phyloP scores from a whole-genome alignment of 768 basidiomycete species.

The Vararia minispora region DNA sequence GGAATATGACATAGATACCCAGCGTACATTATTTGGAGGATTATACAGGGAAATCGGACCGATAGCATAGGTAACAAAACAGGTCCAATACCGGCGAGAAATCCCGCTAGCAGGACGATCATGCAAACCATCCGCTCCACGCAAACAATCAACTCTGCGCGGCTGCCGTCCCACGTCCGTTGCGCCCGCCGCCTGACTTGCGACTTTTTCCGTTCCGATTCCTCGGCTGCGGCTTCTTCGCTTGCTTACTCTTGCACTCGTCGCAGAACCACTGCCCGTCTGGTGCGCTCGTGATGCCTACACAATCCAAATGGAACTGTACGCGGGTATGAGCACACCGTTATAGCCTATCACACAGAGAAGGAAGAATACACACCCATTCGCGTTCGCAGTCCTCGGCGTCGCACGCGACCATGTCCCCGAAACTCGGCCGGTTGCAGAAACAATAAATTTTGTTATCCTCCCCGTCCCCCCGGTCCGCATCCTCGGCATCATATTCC shows the following conservation, averaged over 20 bases:
- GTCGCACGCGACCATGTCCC: conserved; percentile 95
- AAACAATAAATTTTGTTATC: conserved; percentile 67
- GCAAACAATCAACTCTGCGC: too few relatives aligned
- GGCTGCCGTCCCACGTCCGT: too few relatives aligned
- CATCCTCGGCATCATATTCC: conserved; percentile 32
- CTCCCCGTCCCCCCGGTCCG: conserved; percentile 45
- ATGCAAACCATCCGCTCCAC: too few relatives aligned
- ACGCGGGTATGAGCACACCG: neutral
- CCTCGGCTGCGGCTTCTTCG: too few relatives aligned
- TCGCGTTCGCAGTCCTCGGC: conserved; percentile 68
- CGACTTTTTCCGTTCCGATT: too few relatives aligned
- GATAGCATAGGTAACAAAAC: too few relatives aligned
- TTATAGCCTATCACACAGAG: conserved; percentile 5
- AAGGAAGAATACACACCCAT: conserved; percentile 60
- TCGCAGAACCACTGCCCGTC: conserved; percentile 73
- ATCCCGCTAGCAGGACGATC: too few relatives aligned
- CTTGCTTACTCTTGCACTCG: conserved; percentile 45
- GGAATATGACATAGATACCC: too few relatives aligned
- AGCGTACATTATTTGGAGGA: too few relatives aligned
- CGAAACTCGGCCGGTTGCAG: conserved; percentile 77
- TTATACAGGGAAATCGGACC: too few relatives aligned
- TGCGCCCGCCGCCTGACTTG: too few relatives aligned
- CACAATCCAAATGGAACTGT: conserved; percentile 75
- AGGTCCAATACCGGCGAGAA: too few relatives aligned
- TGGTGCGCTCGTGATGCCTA: conserved; percentile 55